Base-by-base conservation (phyloP, 257 asterid genomes). In the Forsythia suspensa region DNA sequence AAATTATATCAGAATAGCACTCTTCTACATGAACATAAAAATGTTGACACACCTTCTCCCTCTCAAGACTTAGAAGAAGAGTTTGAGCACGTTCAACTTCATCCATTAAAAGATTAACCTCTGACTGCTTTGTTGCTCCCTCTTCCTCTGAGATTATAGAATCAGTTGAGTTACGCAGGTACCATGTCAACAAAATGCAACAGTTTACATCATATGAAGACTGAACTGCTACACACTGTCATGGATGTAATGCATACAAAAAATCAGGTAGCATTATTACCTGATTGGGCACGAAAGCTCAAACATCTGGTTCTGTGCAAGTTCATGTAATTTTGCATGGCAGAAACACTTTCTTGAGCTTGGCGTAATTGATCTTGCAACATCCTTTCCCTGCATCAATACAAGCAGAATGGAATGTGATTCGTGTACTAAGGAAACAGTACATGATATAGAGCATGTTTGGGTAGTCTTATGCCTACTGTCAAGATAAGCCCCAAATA, bases 261-360 rank as follows among this genome's bases (percentile, higher is more conserved):
- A 18, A 74, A 70, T 59, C 42, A 41, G 68, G 51, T 61, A 55
- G 81, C 76, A 71, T 20, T 77, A 81, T 75, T 70, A 95, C 99
- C 99, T 92, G 99, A 92, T 88, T 96, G 99, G 61, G 98, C 97
- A 80, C 90, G 99, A 80, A 80, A 96, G 88, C 84, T 96, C 99
- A 90, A 96, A 96, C 86, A 94, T 83, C 86, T 96, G 96, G 87
- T 94, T 96, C 89, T 96, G 99, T 66, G 99, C 98, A 87, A 94
- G 91, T 84, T 96, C 99, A 79, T 96, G 99, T 44, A 96, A 86
- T 85, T 94, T 75, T 93, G 96, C 95, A 94, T 96, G 36, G 97
- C 94, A 68, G 98, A 92, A 83, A 96, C 97, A 90, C 98, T 91
- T 76, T 94, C 98, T 68, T 92, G 92, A 81, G 99, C 97, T 83